Conservation (phyloP, 192 early-diverging fungal species). For the Coemansia biformis region DNA sequence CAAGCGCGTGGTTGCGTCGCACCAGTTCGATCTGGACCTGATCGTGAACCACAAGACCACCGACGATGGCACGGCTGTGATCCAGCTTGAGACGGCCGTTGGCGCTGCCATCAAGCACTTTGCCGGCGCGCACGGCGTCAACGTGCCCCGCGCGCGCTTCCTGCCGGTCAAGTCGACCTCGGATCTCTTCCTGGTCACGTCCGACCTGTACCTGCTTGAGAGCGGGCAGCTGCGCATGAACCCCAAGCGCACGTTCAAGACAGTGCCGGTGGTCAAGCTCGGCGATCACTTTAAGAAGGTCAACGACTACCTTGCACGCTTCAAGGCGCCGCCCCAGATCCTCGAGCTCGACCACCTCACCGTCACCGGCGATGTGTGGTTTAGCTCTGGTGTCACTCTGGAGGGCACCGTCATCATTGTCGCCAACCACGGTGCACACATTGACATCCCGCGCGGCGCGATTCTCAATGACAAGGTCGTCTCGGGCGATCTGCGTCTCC, state of each 20-base stretch:
- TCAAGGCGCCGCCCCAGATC: slow-evolving; percentile 92
- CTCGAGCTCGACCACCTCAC: slow-evolving; percentile 96
- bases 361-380: slow-evolving; percentile 97
- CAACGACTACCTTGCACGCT: slow-evolving; percentile 79
- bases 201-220: slow-evolving; percentile 86
- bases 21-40: slow-evolving; percentile 82
- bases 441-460: slow-evolving; percentile 91
- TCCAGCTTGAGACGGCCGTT: slow-evolving; percentile 98
- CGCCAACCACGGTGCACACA: slow-evolving; percentile 94
- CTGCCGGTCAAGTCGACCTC: slow-evolving; percentile 98
- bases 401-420: slow-evolving; percentile 98
- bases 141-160: slow-evolving; percentile 97
- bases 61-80: slow-evolving; percentile 89
- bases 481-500: slow-evolving; percentile 85
- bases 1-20: slow-evolving; percentile 76
- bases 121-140: slow-evolving; percentile 87
- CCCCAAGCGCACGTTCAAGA: slow-evolving; percentile 89
- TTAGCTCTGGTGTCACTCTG: slow-evolving; percentile 85
- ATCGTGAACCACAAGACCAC: slow-evolving; percentile 97
- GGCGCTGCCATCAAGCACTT: slow-evolving; percentile 99
- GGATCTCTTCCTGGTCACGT: slow-evolving; percentile 94
- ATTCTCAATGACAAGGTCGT: slow-evolving; percentile 99
- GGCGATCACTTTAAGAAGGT: slow-evolving; percentile 99
- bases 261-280: slow-evolving; percentile 89
- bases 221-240: slow-evolving; percentile 92